phyloP scores from a whole-genome alignment of 2,329 filamentous ascomycete genomes.

The Colletotrichum sp. region DNA sequence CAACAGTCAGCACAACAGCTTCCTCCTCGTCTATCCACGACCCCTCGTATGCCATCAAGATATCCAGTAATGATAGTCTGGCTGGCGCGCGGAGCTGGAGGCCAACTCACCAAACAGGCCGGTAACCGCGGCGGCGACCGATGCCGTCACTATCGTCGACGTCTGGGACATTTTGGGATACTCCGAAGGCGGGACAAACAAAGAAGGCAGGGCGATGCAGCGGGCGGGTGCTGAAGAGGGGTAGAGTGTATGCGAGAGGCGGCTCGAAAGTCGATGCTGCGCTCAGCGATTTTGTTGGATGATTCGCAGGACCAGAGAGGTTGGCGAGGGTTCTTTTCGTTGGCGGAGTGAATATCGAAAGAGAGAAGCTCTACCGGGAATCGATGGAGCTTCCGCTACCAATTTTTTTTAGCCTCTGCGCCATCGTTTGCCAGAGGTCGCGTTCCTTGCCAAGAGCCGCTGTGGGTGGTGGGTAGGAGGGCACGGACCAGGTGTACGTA shows the following conservation, averaged over 20 bases:
- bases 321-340: background rate
- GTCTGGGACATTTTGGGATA: slow-evolving; percentile 30
- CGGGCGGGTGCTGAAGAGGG: background rate
- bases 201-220: background rate
- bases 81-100: background rate
- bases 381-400: slow-evolving; percentile 22
- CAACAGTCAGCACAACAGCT: slow-evolving; percentile 19
- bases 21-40: background rate
- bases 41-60: background rate
- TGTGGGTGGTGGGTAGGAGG: background rate
- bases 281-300: background rate
- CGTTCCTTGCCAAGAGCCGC: slow-evolving; percentile 12
- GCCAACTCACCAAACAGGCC: slow-evolving; percentile 60
- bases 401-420: slow-evolving; percentile 25
- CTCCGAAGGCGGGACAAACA: slow-evolving; percentile 20
- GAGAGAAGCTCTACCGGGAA: slow-evolving; percentile 21
- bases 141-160: slow-evolving; percentile 63
- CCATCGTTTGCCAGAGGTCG: slow-evolving; percentile 16
- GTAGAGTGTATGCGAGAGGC: background rate
- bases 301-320: background rate
- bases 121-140: slow-evolving; percentile 64
- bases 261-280: background rate
- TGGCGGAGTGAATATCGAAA: slow-evolving; percentile 12
- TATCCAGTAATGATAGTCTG: background rate
- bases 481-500: slow-evolving; percentile 9